Conservation (phyloP, 2,329 filamentous ascomycete species). For the Didymosphaeria variabile region DNA sequence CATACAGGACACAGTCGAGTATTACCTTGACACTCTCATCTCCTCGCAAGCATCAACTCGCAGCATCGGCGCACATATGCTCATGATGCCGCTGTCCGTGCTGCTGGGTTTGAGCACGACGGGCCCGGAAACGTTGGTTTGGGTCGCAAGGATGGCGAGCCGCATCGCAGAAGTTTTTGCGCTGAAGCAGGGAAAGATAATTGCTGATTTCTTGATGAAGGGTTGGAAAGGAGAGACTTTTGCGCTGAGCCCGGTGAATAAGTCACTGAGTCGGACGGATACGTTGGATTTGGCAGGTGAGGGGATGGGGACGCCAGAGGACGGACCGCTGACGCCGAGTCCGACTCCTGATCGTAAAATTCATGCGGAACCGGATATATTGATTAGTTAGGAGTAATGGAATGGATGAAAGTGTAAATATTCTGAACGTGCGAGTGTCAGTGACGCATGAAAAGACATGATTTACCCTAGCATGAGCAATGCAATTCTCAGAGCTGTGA, state of each 20-base stretch:
- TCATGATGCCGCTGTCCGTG: constrained; percentile 28
- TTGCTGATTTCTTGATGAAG: constrained; percentile 22
- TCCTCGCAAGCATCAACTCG: constrained; percentile 11
- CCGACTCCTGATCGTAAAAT: no score
- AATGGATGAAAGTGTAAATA: no score
- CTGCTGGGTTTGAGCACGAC: constrained; percentile 13
- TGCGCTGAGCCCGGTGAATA: neutral
- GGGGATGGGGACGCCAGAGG: no score
- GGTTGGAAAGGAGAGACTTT: neutral
- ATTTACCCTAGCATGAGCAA: no score
- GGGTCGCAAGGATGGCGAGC: constrained; percentile 22
- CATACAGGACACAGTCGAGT: constrained; percentile 18
- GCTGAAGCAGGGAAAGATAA: constrained; percentile 21
- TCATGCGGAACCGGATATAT: no score
- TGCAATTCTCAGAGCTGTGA: no score
- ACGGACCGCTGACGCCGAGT: no score
- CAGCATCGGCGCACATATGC: constrained; percentile 19
- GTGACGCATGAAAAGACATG: no score
- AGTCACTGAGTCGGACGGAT: neutral
- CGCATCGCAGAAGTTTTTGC: constrained; percentile 24
- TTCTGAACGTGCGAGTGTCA: no score
- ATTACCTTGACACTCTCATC: constrained; percentile 20
- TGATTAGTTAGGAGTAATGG: no score
- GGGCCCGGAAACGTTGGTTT: constrained; percentile 12
- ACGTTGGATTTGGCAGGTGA: neutral